Evolutionary conservation across 208 protist genomes (phyloP).

Genomic region (Trypanosomatidae sp.): DNA sequence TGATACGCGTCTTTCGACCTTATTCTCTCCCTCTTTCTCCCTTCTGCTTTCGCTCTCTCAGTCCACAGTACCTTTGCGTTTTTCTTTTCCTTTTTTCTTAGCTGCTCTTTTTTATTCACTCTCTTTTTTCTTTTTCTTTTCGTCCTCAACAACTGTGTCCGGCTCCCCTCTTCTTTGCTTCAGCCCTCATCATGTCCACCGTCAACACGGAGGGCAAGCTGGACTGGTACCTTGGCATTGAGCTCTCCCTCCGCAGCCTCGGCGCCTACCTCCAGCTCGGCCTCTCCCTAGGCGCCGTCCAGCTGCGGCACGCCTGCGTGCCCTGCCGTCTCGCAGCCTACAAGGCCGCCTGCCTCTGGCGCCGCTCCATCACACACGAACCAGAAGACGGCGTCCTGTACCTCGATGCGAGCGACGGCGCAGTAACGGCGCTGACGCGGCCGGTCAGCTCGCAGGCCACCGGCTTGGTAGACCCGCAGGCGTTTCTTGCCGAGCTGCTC

Average conservation of each 20-base stretch:
- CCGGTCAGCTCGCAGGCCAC: background rate
- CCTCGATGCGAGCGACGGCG: background rate
- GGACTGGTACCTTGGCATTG: slow-evolving; percentile 33
- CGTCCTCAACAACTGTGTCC: too few species aligned
- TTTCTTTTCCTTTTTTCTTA: too few species aligned
- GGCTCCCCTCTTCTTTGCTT: background rate
- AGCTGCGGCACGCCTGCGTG: slow-evolving; percentile 27
- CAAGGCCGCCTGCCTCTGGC: slow-evolving; percentile 11
- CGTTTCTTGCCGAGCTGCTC: slow-evolving; percentile 33
- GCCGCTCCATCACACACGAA: background rate
- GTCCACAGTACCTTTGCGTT: too few species aligned
- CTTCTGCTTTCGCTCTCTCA: too few species aligned
- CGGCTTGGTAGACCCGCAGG: background rate
- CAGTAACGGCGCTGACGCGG: background rate
- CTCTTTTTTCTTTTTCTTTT: background rate
- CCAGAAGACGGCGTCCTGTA: slow-evolving; percentile 6
- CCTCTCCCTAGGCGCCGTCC: slow-evolving; percentile 38
- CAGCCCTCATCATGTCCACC: slow-evolving; percentile 29
- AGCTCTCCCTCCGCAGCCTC: slow-evolving; percentile 45
- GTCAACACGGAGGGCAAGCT: slow-evolving; percentile 45
- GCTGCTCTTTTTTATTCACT: too few species aligned
- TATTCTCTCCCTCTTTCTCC: too few species aligned
- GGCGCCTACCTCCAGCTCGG: slow-evolving; percentile 49
- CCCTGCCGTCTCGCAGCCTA: slow-evolving; percentile 18
- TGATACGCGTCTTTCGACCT: too few species aligned